These are phyloP conservation scores for Uromyces viciae-fabae DNA, from an alignment of 1,284 basidiomycete genomes.

Conservation along the genomic window DNA sequence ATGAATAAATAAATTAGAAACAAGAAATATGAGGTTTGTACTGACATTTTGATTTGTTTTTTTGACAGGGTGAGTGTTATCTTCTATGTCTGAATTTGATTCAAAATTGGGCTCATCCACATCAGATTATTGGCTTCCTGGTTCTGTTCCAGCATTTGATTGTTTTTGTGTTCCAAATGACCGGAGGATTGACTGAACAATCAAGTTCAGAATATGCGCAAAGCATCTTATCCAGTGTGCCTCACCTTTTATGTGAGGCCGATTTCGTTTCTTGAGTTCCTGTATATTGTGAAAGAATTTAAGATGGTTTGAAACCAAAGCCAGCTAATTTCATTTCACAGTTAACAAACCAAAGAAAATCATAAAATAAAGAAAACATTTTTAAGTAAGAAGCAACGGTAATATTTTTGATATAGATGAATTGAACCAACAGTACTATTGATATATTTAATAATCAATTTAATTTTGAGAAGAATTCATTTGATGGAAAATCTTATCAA, in stretches of 20 bases:
- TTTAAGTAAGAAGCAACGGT: no score
- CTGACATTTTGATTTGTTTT: background rate
- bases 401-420: no score
- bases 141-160: background rate
- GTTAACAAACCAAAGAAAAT: no score
- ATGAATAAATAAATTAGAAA: background rate
- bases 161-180: background rate
- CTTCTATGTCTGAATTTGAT: background rate
- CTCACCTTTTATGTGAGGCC: background rate
- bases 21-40: no score
- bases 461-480: no score
- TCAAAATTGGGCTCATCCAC: background rate
- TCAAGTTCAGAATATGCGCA: background rate
- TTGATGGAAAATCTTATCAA: no score
- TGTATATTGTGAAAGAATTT: no score
- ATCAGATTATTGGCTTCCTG: background rate
- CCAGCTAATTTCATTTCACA: no score
- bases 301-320: no score
- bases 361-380: no score
- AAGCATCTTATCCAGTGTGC: background rate
- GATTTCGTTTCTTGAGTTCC: background rate
- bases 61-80: background rate
- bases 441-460: no score
- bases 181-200: background rate
- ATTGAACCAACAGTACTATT: no score